Base-by-base conservation (phyloP, 768 basidiomycete genomes). In the Antrodiella citrinella region DNA sequence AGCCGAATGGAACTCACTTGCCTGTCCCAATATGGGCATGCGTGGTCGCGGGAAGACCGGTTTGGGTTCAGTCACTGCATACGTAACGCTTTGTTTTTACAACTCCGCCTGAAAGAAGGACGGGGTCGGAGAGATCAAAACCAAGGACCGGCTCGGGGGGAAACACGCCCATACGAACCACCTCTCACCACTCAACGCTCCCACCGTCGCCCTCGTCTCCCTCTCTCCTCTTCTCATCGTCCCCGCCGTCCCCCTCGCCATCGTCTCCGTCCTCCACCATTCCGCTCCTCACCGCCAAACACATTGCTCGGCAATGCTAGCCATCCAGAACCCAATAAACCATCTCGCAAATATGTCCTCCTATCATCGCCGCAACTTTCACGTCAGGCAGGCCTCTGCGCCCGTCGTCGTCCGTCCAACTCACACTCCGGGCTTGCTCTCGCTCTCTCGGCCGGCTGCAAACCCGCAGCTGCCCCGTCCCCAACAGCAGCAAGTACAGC, bases 381-480 rank as follows among this genome's bases (percentile, higher is more conserved):
- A 86, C 64, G 72, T 78, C 53, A 73, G 86, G 48, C 77, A 80
- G 60, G 80, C 85, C 18, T 86, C 86, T 0, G 85, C 86, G 0
- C 82, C 82, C 5, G 73, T 79, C 26, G 77, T 83, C 58, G 72
- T 81, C 53, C 83, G 85, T 63, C 80, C 86, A 2, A 86, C 86
- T 11, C 75, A 75, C 49, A 85, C 79, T 0, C 86, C 86, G 0
- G 86, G 86, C 61, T 73, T 89, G 7, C 75, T 89, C 47, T 76
- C 81, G 44, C 72, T 89, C 45, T 78, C 83, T 48, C 84, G 81
- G 71, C 81, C 80, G 11, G 48, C 56, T 40, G n/a, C n/a, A n/a
- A n/a, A n/a, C n/a, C n/a, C n/a, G n/a, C n/a, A n/a, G n/a, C n/a
- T n/a, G n/a, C n/a, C n/a, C n/a, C n/a, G n/a, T n/a, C n/a, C n/a